phyloP scores from a whole-genome alignment of 2,329 filamentous ascomycete species.

The Colletotrichum orchidophilum region DNA sequence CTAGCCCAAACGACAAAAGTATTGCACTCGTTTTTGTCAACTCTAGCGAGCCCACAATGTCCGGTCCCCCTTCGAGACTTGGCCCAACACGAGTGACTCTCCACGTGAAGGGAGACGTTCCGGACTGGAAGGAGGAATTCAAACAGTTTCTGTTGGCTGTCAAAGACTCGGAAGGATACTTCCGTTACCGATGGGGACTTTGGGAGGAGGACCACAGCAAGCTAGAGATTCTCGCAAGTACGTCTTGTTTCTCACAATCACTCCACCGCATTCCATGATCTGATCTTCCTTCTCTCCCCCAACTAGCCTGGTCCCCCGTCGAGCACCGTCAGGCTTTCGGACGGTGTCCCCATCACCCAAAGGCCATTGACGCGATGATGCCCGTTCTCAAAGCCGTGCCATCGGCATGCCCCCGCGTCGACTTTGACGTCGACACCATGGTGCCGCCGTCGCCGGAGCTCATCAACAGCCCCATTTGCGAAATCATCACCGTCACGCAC shows the following conservation, averaged over 20 bases:
- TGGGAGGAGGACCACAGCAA: slow-evolving; percentile 25
- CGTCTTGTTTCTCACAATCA: not conserved
- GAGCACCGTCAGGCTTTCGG: slow-evolving; percentile 21
- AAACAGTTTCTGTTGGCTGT: slow-evolving; percentile 22
- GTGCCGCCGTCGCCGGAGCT: slow-evolving; percentile 22
- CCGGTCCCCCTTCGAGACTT: not conserved
- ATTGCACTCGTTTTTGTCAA: not conserved
- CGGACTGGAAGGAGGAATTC: slow-evolving; percentile 30
- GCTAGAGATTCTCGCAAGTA: slow-evolving; percentile 22
- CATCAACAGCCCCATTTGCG: slow-evolving; percentile 29
- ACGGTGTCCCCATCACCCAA: slow-evolving; percentile 16
- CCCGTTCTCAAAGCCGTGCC: slow-evolving; percentile 12
- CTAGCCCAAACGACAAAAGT: not conserved
- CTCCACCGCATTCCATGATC: no score
- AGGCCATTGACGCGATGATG: slow-evolving; percentile 18
- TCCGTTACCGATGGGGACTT: slow-evolving; percentile 30
- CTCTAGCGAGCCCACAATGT: slow-evolving; percentile 1
- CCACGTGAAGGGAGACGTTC: slow-evolving; percentile 21
- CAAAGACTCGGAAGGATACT: slow-evolving; percentile 23
- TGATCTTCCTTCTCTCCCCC: not conserved
- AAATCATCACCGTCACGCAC: slow-evolving; percentile 15
- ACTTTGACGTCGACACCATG: slow-evolving; percentile 3
- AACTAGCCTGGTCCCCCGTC: slow-evolving; percentile 14
- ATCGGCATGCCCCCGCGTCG: slow-evolving; percentile 17
- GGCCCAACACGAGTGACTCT: slow-evolving; percentile 15